Base-by-base conservation (phyloP, 129 eudicot genomes). In the Arctium minus region DNA sequence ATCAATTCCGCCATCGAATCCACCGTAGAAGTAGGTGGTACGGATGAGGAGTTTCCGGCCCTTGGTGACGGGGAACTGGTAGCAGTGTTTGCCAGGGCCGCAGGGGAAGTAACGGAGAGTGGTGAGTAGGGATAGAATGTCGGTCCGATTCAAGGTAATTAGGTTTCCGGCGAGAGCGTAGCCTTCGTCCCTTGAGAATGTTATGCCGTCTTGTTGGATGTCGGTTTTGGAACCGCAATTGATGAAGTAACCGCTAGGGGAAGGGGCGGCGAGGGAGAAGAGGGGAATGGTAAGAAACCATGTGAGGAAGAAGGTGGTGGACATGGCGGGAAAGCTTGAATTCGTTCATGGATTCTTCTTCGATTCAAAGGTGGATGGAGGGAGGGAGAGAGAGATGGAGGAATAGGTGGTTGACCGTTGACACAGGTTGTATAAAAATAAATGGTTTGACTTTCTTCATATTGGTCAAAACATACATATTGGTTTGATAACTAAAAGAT, bases 1-100 rank as follows among this genome's bases (percentile, higher is more conserved):
- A 22, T 86, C 84, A 17, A 44, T 77, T 11, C 95, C 91, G 27
- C 95, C 98, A 79, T 96, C 98, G 30, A 91, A 93, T 11, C 92
- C 88, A 4, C 98, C 97, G 30, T 93, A 93, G 78, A 82, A 96
- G 72, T 90, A 93, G 3, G 97, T 84, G n/a, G 98, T 92, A 39
- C 90, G 87, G 17, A 96, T 86, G 9, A 96, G 89, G 75, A 80
- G 86, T 72, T 86, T 90, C 17, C 72, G 82, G 37, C 90, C 97
- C 50, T 74, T 89, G 73, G 72, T 83, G 17, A 86, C 97, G 6
- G 86, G 96, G 33, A 96, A 82, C 27, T 62, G 75, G 84, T 93
- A 96, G 44, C 99, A 96, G 38, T 84, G 83, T 69, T 91, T 92
- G 36, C 91, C 87, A 0, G 80, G 56, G 7, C 86, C 72, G 46